phyloP scores from a whole-genome alignment of 2,329 filamentous ascomycete species.

The Paraphaeosphaeria minitans region DNA sequence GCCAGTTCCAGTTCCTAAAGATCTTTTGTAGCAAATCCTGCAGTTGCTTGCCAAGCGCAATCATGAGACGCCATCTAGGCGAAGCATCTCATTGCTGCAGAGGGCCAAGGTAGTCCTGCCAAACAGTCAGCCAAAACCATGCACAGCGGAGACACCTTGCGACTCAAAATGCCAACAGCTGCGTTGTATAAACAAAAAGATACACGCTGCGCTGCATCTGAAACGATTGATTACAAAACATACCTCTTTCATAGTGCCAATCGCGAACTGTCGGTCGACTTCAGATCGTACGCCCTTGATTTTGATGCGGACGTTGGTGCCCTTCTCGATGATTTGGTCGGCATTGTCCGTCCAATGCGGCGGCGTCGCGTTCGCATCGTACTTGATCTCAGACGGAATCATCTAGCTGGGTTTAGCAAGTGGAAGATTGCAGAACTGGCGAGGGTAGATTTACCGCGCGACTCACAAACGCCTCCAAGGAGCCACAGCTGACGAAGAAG shows the following conservation, averaged over 20 bases:
- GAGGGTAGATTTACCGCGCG: constrained; percentile 68
- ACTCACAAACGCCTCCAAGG: constrained; percentile 78
- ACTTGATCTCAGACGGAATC: constrained; percentile 90
- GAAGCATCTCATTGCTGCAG: constrained; percentile 32
- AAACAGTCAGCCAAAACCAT: constrained; percentile 19
- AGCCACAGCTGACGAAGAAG: constrained; percentile 85
- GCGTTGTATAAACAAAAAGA: background rate
- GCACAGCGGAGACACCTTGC: background rate
- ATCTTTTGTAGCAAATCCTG: background rate
- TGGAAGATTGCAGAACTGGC: constrained; percentile 16
- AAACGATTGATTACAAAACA: constrained; percentile 8
- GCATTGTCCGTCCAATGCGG: constrained; percentile 95
- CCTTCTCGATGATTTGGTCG: constrained; percentile 90
- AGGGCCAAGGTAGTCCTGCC: constrained; percentile 49
- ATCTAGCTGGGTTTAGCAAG: constrained; percentile 60
- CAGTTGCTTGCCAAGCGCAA: constrained; percentile 7
- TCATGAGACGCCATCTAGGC: constrained; percentile 8
- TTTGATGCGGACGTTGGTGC: constrained; percentile 91
- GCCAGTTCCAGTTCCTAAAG: background rate
- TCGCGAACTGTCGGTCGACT: constrained; percentile 93
- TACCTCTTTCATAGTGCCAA: constrained; percentile 91
- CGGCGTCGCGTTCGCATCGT: constrained; percentile 94
- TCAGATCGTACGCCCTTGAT: constrained; percentile 93
- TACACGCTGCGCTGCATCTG: background rate
- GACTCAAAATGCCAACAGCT: too few relatives aligned